Evolutionary conservation across 805 yeast species (phyloP).

Genomic region (Candida nitratophila): DNA sequence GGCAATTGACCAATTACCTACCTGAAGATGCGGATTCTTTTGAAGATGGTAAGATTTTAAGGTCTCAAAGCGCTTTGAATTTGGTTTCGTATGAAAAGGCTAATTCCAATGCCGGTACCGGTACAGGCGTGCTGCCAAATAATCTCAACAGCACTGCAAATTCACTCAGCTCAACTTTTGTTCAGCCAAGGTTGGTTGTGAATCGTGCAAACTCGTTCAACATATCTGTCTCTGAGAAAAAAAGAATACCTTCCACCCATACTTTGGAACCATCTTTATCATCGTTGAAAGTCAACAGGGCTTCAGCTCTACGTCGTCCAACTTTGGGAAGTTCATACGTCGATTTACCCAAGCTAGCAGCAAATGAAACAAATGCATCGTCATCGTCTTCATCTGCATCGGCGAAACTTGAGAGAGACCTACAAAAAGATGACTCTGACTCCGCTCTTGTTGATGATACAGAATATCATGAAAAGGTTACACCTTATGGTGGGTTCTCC

Average conservation of each 20-base stretch:
- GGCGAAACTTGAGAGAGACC: background rate
- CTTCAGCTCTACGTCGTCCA: slow-evolving; percentile 4
- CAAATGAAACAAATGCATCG: too few relatives aligned
- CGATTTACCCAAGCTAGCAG: too few relatives aligned
- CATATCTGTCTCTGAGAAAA: slow-evolving; percentile 14
- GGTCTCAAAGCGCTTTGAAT: background rate
- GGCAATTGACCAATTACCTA: slow-evolving; percentile 3
- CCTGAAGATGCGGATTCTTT: slow-evolving; percentile 6
- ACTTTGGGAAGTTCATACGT: background rate
- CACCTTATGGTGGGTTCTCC: slow-evolving; percentile 73
- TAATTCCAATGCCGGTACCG: too few relatives aligned
- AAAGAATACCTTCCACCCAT: background rate
- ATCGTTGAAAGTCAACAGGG: slow-evolving; percentile 11
- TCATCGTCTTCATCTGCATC: too few relatives aligned
- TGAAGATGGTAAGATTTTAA: background rate
- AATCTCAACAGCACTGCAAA: slow-evolving; percentile 2
- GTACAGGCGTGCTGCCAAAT: too few relatives aligned
- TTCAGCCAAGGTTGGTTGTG: slow-evolving; percentile 18
- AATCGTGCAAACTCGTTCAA: slow-evolving; percentile 4
- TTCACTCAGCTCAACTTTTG: slow-evolving; percentile 14
- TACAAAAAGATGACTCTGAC: background rate
- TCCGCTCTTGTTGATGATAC: background rate
- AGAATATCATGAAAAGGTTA: slow-evolving; percentile 27
- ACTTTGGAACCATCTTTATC: slow-evolving; percentile 13
- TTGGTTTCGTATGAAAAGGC: background rate